Conservation (phyloP, 202 grass and related monocot species). For the Zoysia matrella region DNA sequence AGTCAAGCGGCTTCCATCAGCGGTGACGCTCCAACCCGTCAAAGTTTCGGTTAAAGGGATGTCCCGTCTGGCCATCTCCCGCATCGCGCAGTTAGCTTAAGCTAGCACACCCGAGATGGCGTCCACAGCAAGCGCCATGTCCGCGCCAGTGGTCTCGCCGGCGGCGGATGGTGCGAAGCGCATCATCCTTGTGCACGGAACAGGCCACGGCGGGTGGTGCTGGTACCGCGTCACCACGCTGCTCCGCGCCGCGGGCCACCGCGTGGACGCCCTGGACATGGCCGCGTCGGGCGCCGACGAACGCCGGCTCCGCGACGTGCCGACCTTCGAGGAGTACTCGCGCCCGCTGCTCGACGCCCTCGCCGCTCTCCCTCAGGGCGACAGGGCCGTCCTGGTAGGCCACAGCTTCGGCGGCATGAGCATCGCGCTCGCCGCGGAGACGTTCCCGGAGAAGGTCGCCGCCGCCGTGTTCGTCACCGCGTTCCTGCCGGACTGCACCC, state of each 20-base stretch:
- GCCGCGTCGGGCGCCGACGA: conserved; percentile 52
- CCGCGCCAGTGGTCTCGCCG: neutral
- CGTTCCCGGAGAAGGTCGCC: conserved; percentile 58
- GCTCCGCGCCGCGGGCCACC: conserved; percentile 56
- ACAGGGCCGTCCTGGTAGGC: conserved; percentile 57
- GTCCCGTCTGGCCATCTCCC: too few relatives aligned
- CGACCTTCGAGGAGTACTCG: conserved; percentile 63
- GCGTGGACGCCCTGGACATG: conserved; percentile 55
- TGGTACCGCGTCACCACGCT: conserved; percentile 67
- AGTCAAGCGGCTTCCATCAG: too few relatives aligned
- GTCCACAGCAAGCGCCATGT: too few relatives aligned
- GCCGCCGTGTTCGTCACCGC: conserved; percentile 67
- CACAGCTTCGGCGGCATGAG: conserved; percentile 66
- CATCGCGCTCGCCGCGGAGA: conserved; percentile 60
- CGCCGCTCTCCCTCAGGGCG: conserved; percentile 26
- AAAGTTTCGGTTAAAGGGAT: too few relatives aligned
- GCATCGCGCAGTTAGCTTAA: too few relatives aligned
- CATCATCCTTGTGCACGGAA: conserved; percentile 67
- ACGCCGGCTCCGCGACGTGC: conserved; percentile 39
- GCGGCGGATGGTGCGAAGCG: conserved; percentile 39
- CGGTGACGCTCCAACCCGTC: too few relatives aligned
- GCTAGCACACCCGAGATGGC: too few relatives aligned
- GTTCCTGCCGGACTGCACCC: conserved; percentile 51
- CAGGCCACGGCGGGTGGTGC: conserved; percentile 66
- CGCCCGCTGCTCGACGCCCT: conserved; percentile 62